Conservation (phyloP, 75 land plant genomes). For the Isoetes taiwanensis region DNA sequence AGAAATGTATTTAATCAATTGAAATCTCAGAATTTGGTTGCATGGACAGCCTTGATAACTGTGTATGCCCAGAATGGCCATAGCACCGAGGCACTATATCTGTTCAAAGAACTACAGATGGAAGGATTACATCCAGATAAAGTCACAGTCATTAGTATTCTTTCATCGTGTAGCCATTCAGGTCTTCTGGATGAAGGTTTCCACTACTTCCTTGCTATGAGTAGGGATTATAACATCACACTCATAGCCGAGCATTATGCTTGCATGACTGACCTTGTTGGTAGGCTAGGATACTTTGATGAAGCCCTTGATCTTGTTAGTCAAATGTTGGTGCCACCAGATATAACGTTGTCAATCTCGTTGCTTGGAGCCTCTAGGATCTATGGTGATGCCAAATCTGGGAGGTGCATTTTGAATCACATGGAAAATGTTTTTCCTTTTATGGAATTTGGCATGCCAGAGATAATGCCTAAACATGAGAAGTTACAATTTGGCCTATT, state of each 20-base stretch:
- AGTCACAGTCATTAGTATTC: slow-evolving; percentile 1
- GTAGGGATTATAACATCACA: background rate
- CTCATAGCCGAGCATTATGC: background rate
- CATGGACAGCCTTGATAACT: slow-evolving; percentile 33
- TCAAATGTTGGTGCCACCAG: background rate
- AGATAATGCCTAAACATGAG: too few species aligned
- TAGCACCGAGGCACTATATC: slow-evolving; percentile 16
- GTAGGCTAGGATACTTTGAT: background rate
- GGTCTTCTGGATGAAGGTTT: slow-evolving; percentile 7
- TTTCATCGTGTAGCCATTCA: slow-evolving; percentile 7
- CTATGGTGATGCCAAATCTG: background rate
- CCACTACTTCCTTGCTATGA: background rate
- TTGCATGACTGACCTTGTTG: slow-evolving; percentile 2
- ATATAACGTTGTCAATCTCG: background rate
- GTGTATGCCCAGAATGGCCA: slow-evolving; percentile 27
- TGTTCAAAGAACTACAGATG: slow-evolving; percentile 18
- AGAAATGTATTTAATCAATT: slow-evolving; percentile 14
- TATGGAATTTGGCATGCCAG: too few species aligned
- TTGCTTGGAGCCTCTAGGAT: slow-evolving; percentile 4
- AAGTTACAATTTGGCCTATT: too few species aligned
- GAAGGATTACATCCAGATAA: slow-evolving; percentile 25
- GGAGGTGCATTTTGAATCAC: too few species aligned
- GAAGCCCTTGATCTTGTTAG: background rate
- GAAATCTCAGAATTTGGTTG: slow-evolving; percentile 18
- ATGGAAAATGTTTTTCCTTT: too few species aligned